phyloP scores from a whole-genome alignment of 768 basidiomycete genomes.

The Mycena olivaceomarginata region DNA sequence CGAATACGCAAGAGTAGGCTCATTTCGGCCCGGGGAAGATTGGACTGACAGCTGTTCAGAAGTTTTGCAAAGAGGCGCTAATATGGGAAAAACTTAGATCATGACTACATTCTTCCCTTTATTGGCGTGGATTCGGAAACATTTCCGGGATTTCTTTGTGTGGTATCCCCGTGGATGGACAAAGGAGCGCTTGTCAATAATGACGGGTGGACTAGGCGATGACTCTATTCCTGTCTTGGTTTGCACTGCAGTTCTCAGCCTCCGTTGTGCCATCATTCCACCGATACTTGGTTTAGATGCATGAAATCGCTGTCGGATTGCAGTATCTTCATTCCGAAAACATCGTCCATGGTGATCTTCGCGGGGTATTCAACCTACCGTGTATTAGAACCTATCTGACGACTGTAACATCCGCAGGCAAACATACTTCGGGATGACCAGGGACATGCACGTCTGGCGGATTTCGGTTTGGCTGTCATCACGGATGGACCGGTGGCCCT shows the following conservation, averaged over 20 bases:
- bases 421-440: conserved; percentile 45
- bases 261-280: not conserved
- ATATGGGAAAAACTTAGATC: conserved; percentile 47
- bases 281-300: conserved; percentile 46
- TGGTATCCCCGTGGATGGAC: conserved; percentile 50
- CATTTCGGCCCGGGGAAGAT: not conserved
- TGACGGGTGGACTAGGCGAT: conserved; percentile 23
- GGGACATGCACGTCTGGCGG: conserved; percentile 39
- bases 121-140: conserved; percentile 42
- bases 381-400: not conserved
- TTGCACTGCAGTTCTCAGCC: not conserved
- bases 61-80: conserved; percentile 46
- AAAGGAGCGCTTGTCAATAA: conserved; percentile 39
- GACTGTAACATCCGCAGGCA: conserved; percentile 25
- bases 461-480: conserved; percentile 44
- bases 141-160: conserved; percentile 43
- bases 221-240: conserved; percentile 20
- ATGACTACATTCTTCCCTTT: conserved; percentile 48
- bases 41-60: conserved; percentile 9
- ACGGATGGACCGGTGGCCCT: conserved; percentile 31
- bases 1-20: conserved; percentile 18
- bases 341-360: conserved; percentile 50
- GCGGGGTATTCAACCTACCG: conserved; percentile 36
- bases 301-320: conserved; percentile 57
- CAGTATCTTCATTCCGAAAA: conserved; percentile 55